A percentile compares a stretch with the other conserved stretches of the same genome.
Conservation (phyloP, 768 basidiomycete genomes). For the Lactarius vividus region DNA sequence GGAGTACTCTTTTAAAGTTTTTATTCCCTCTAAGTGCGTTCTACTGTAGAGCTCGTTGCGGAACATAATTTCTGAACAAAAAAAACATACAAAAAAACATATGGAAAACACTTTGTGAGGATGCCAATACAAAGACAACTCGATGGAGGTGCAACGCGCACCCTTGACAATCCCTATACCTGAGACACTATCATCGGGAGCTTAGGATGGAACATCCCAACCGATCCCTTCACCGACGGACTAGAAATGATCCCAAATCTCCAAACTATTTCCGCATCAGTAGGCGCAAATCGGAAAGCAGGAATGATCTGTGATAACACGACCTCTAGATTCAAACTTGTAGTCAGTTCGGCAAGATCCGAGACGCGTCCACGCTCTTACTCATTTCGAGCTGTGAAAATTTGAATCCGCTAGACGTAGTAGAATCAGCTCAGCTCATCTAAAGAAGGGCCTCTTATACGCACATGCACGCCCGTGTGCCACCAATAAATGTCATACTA, state of each 20-base stretch:
- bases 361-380: not conserved
- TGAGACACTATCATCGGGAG: not conserved
- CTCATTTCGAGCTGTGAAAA: conserved; percentile 15
- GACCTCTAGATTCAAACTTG: not conserved
- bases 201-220: not conserved
- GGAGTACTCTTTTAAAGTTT: too few relatives aligned
- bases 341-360: not conserved
- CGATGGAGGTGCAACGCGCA: too few relatives aligned
- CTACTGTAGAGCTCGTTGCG: too few relatives aligned
- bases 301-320: not conserved
- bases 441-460: not conserved
- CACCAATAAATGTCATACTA: conserved; percentile 15
- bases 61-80: too few relatives aligned
- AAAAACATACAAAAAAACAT: too few relatives aligned
- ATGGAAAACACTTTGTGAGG: too few relatives aligned
- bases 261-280: not conserved
- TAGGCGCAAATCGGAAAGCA: not conserved
- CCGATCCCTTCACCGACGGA: not conserved
- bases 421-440: not conserved
- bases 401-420: conserved; percentile 12
- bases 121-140: too few relatives aligned
- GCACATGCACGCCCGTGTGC: conserved; percentile 9
- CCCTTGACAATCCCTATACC: not conserved
- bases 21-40: too few relatives aligned
- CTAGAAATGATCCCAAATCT: not conserved